phyloP scores from a whole-genome alignment of 78 protist genomes.

The Emiliania huxleyi region DNA sequence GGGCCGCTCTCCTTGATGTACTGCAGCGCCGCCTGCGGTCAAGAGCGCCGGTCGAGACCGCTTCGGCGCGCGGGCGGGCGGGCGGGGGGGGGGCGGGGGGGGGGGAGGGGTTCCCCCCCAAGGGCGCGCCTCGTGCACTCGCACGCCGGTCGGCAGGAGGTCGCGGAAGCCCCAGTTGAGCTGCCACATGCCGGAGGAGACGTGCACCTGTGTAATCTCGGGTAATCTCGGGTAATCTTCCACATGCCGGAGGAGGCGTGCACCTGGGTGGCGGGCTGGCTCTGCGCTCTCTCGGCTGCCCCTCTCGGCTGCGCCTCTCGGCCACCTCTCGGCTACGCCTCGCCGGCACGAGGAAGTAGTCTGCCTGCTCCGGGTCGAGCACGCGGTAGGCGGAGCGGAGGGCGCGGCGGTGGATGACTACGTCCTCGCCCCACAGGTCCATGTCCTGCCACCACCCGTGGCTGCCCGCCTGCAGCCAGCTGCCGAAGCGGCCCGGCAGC shows the following conservation, averaged over 20 bases:
- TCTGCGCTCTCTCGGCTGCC: too few species aligned
- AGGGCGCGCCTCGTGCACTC: neutral
- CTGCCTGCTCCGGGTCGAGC: neutral
- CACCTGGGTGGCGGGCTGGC: too few species aligned
- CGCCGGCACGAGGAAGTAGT: neutral
- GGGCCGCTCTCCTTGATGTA: neutral
- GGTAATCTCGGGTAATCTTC: too few species aligned
- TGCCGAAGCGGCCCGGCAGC: neutral
- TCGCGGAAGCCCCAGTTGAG: neutral
- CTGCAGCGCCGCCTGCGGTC: too few species aligned
- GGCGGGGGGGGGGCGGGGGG: too few species aligned
- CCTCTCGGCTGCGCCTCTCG: too few species aligned
- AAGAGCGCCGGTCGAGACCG: too few species aligned
- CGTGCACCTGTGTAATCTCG: too few species aligned
- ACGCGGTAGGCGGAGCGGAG: neutral
- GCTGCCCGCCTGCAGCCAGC: neutral
- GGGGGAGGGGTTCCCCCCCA: too few species aligned
- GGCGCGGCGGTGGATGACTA: neutral
- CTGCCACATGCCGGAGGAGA: conserved; percentile 1
- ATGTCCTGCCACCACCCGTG: conserved; percentile 10
- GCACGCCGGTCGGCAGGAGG: neutral
- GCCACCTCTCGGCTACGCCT: too few species aligned
- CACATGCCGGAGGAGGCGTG: too few species aligned
- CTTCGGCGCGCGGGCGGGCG: too few species aligned
- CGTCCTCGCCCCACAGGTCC: conserved; percentile 24